A percentile compares a stretch with the other conserved stretches of the same genome.
Evolutionary conservation across 805 yeast species (phyloP).

Genomic region (Kodamaea fukazawae): DNA sequence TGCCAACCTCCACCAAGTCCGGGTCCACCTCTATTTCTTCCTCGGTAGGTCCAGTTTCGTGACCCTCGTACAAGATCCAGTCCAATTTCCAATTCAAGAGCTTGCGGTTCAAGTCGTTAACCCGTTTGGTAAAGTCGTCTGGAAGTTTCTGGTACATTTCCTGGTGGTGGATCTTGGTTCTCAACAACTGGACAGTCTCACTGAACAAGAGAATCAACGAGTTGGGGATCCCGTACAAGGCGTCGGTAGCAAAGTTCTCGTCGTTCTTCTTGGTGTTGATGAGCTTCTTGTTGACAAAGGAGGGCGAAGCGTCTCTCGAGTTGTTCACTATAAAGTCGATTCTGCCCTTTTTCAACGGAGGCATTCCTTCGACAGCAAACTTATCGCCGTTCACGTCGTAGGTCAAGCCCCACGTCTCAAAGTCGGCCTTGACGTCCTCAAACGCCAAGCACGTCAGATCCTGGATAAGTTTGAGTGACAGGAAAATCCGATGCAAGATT

Average conservation of each 20-base stretch:
- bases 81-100: constrained; percentile 63
- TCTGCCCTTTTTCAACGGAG: constrained; percentile 14
- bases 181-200: constrained; percentile 64
- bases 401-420: constrained; percentile 21
- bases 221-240: constrained; percentile 81
- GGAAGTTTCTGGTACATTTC: constrained; percentile 27
- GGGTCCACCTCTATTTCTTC: constrained; percentile 13
- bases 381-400: constrained; percentile 17
- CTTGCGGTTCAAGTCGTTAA: constrained; percentile 22
- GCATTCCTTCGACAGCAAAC: constrained; percentile 3
- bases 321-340: constrained; percentile 25
- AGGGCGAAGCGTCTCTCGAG: constrained; percentile 29
- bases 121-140: constrained; percentile 33
- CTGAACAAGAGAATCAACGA: constrained; percentile 70
- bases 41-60: constrained; percentile 10
- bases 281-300: constrained; percentile 40
- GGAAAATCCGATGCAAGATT: constrained; percentile 73
- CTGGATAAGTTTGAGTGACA: constrained; percentile 70
- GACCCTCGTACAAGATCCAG: constrained; percentile 53
- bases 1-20: constrained; percentile 9
- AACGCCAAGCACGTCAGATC: constrained; percentile 60
- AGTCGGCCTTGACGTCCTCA: constrained; percentile 35
- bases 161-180: constrained; percentile 56
- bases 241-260: constrained; percentile 68
- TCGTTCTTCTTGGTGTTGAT: constrained; percentile 50